A percentile compares a stretch with the other conserved stretches of the same genome.
Evolutionary conservation across 345 rosid species (phyloP).

Genomic region (Linum trigynum): DNA sequence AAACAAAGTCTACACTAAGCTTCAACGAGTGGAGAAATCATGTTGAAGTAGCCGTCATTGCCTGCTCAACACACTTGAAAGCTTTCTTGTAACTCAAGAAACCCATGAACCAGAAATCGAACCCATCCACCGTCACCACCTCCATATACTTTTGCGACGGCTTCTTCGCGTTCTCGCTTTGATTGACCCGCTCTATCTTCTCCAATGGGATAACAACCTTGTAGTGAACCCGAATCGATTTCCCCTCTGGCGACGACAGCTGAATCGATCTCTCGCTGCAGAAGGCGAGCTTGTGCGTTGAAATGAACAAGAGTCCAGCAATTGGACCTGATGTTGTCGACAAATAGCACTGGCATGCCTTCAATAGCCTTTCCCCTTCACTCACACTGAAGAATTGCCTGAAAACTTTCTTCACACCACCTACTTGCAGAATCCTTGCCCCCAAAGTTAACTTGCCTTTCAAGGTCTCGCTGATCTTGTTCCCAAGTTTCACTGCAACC

Average conservation of each 20-base stretch:
- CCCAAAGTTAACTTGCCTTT: conserved; percentile 43
- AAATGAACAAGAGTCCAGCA: conserved; percentile 44
- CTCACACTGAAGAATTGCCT: conserved; percentile 26
- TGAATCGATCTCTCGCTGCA: conserved; percentile 44
- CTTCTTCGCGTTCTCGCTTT: conserved; percentile 43
- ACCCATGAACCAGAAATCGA: conserved; percentile 94
- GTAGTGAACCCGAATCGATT: conserved; percentile 26
- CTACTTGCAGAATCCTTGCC: conserved; percentile 31
- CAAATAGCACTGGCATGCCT: conserved; percentile 39
- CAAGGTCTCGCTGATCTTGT: conserved; percentile 33
- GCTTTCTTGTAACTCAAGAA: conserved; percentile 67
- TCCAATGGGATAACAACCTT: conserved; percentile 49
- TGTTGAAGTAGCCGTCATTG: conserved; percentile 1
- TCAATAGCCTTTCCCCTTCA: conserved; percentile 36
- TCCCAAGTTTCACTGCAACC: conserved; percentile 32
- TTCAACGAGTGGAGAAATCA: too few species aligned
- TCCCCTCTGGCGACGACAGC: conserved; percentile 25
- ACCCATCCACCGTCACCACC: conserved; percentile 51
- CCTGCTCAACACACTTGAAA: conserved; percentile 43
- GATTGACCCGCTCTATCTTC: conserved; percentile 47
- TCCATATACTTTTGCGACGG: conserved; percentile 69
- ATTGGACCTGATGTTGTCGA: conserved; percentile 43
- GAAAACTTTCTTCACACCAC: conserved; percentile 39
- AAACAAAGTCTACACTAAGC: too few species aligned
- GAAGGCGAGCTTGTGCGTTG: conserved; percentile 32